Evolutionary conservation across 1,284 basidiomycete genomes (phyloP).

Genomic region (Pterula multifida): DNA sequence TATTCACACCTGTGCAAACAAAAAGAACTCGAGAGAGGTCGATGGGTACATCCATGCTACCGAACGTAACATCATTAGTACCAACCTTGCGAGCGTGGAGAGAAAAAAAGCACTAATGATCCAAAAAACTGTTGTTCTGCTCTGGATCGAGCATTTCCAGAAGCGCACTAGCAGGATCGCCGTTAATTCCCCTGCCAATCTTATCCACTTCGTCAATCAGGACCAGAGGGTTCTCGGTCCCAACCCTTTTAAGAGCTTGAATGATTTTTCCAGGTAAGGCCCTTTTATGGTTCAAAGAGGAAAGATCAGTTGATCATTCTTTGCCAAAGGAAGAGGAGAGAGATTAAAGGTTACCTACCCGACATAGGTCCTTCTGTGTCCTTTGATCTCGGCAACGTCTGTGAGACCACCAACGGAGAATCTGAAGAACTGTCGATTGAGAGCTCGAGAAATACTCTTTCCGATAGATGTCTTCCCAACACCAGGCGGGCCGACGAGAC

Average conservation of each 20-base stretch:
- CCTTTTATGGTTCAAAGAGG: too few relatives aligned
- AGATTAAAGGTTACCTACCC: slow-evolving; percentile 38
- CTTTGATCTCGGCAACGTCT: slow-evolving; percentile 99
- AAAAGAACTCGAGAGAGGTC: slow-evolving; percentile 95
- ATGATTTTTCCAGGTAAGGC: slow-evolving; percentile 97
- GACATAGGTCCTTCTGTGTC: slow-evolving; percentile 93
- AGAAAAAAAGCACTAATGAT: slow-evolving; percentile 69
- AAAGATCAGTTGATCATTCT: slow-evolving; percentile 4
- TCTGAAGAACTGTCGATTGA: slow-evolving; percentile 85
- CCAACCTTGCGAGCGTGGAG: too few relatives aligned
- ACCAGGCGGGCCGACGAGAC: slow-evolving; percentile 92
- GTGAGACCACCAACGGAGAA: slow-evolving; percentile 96
- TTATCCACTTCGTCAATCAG: slow-evolving; percentile 99
- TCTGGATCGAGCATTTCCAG: slow-evolving; percentile 98
- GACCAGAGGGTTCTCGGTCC: slow-evolving; percentile 93
- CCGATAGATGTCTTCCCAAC: slow-evolving; percentile 94
- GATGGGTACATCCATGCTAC: slow-evolving; percentile 91
- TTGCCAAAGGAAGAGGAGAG: slow-evolving; percentile 3
- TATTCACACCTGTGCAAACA: slow-evolving; percentile 75
- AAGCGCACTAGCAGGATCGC: slow-evolving; percentile 89
- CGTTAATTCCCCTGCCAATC: slow-evolving; percentile 92
- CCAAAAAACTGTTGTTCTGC: slow-evolving; percentile 92
- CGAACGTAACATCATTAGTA: background rate
- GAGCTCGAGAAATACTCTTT: slow-evolving; percentile 85
- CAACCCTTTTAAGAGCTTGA: slow-evolving; percentile 93